A percentile compares a stretch with the other conserved stretches of the same genome.
Conservation (phyloP, 352 stramenopile genomes). For the Phytophthora quininea region DNA sequence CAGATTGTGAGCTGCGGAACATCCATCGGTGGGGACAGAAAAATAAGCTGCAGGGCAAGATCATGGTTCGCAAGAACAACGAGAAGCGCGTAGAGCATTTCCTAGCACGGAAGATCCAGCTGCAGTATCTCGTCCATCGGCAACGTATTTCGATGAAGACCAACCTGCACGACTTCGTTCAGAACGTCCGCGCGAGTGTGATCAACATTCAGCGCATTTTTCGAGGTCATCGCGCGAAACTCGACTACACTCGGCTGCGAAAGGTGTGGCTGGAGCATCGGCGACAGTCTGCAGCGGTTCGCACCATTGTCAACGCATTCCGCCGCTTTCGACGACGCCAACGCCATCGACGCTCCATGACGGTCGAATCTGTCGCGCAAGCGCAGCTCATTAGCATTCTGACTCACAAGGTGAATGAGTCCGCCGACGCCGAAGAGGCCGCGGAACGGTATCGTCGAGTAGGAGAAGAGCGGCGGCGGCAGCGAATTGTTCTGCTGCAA, state of each 20-base stretch:
- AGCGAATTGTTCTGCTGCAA: constrained; percentile 58
- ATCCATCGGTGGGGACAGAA: constrained; percentile 30
- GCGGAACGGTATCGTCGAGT: constrained; percentile 52
- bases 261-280: constrained; percentile 31
- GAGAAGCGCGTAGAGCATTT: constrained; percentile 45
- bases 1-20: constrained; percentile 43
- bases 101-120: constrained; percentile 58
- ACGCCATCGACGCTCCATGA: constrained; percentile 57
- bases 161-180: constrained; percentile 46
- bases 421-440: constrained; percentile 18
- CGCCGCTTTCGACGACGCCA: constrained; percentile 49
- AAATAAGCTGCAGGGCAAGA: constrained; percentile 55
- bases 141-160: constrained; percentile 36
- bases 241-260: constrained; percentile 31
- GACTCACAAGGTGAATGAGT: constrained; percentile 43
- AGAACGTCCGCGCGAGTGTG: constrained; percentile 30
- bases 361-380: constrained; percentile 60
- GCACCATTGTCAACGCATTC: constrained; percentile 50
- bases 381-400: constrained; percentile 54
- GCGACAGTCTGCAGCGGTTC: constrained; percentile 27
- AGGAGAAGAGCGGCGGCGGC: constrained; percentile 55
- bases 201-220: constrained; percentile 65
- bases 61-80: constrained; percentile 52
- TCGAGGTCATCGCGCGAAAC: constrained; percentile 52
- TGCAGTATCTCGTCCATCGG: constrained; percentile 53